Conservation (phyloP, 1,284 basidiomycete species). For the Takashimella koratensis region DNA sequence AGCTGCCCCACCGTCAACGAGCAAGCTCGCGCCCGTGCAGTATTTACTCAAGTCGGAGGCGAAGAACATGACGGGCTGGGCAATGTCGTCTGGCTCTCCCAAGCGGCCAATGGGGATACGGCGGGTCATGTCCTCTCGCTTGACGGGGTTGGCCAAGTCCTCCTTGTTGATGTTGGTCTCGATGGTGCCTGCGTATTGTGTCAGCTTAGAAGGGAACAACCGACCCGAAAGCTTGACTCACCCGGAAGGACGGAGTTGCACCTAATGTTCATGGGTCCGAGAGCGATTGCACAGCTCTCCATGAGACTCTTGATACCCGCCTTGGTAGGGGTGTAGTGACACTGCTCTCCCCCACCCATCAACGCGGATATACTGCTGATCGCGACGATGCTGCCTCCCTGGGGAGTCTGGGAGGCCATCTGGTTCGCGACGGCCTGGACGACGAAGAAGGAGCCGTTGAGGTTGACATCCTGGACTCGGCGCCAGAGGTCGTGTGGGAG, state of each 20-base stretch:
- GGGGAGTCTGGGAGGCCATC: slow-evolving; percentile 64
- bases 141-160: slow-evolving; percentile 61
- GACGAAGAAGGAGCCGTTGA: slow-evolving; percentile 73
- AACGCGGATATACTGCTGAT: slow-evolving; percentile 73
- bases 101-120: slow-evolving; percentile 66
- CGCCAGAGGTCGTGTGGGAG: slow-evolving; percentile 69
- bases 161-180: slow-evolving; percentile 71
- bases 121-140: slow-evolving; percentile 63
- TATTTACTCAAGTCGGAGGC: slow-evolving; percentile 71
- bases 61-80: slow-evolving; percentile 71
- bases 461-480: slow-evolving; percentile 66
- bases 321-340: slow-evolving; percentile 77
- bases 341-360: slow-evolving; percentile 70
- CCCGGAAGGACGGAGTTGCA: slow-evolving; percentile 55
- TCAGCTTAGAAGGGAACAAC: background rate
- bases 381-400: slow-evolving; percentile 70
- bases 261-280: slow-evolving; percentile 70
- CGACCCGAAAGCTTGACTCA: slow-evolving; percentile 10
- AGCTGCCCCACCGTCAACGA: slow-evolving; percentile 74
- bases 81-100: slow-evolving; percentile 71
- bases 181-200: slow-evolving; percentile 60
- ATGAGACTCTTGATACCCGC: slow-evolving; percentile 74
- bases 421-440: slow-evolving; percentile 72
- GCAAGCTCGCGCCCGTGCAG: slow-evolving; percentile 49
- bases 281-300: slow-evolving; percentile 74